These are phyloP conservation scores for Coemansia sp. DNA, from an alignment of 192 early-diverging fungal genomes.

Conservation along the genomic window DNA sequence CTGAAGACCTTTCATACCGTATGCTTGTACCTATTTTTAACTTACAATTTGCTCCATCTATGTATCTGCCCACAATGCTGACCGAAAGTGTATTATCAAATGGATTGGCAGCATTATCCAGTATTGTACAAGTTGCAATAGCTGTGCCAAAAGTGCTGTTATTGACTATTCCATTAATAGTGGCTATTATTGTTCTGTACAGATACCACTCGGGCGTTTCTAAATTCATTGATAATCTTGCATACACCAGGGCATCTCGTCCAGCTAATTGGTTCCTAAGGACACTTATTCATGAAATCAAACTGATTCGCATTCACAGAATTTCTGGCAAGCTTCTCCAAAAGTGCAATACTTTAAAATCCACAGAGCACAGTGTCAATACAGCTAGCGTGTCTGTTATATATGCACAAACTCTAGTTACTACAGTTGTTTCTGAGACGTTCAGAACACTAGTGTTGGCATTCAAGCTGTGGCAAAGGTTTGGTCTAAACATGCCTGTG, in stretches of 20 bases:
- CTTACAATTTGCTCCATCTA: neutral
- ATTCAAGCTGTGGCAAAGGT: conserved; percentile 6
- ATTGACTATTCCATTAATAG: neutral
- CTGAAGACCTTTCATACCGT: conserved; percentile 8
- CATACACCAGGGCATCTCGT: neutral
- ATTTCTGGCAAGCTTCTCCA: neutral
- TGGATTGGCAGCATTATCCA: neutral
- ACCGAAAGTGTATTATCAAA: neutral
- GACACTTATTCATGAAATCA: neutral
- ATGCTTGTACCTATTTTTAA: neutral
- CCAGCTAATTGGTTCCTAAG: neutral
- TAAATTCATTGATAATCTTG: neutral
- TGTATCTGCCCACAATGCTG: neutral
- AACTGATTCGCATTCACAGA: neutral
- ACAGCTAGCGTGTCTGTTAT: neutral
- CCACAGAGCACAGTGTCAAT: neutral
- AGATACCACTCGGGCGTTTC: neutral
- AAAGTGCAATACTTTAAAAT: neutral
- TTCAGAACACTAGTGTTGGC: conserved; percentile 5
- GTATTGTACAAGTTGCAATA: neutral
- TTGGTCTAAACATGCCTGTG: neutral
- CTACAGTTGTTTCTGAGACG: neutral
- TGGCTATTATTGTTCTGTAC: neutral
- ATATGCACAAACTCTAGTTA: neutral
- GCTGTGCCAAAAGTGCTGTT: neutral